These are phyloP conservation scores for Candida sp. DNA, from an alignment of 1,139 yeast genomes.

Conservation along the genomic window DNA sequence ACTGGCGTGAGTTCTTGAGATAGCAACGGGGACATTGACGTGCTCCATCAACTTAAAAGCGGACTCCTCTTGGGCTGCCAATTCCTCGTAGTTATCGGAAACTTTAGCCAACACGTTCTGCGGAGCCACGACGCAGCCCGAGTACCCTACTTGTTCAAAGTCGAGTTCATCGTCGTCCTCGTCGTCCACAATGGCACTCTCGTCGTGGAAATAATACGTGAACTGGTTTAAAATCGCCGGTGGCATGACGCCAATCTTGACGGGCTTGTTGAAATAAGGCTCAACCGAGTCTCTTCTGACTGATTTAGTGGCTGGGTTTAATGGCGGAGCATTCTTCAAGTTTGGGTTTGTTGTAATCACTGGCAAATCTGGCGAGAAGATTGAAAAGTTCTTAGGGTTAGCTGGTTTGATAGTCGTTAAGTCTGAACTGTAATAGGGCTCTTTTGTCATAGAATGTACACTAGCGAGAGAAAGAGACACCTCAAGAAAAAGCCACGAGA, in stretches of 20 bases:
- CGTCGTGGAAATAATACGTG: constrained; percentile 9
- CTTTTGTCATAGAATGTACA: constrained; percentile 12
- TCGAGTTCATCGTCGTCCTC: constrained; percentile 16
- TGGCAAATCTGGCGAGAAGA: constrained; percentile 12
- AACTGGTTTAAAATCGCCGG: constrained; percentile 11
- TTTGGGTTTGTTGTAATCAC: constrained; percentile 1
- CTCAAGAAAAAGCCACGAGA: too few species aligned
- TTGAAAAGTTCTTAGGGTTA: constrained; percentile 9
- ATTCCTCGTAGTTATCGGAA: constrained; percentile 12
- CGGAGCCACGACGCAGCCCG: constrained; percentile 8
- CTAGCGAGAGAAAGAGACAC: background rate
- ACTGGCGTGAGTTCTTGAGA: background rate
- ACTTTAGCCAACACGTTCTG: constrained; percentile 7
- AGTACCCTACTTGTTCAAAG: background rate
- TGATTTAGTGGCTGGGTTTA: background rate
- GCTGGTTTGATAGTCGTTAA: constrained; percentile 11
- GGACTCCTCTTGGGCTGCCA: constrained; percentile 1
- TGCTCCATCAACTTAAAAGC: constrained; percentile 8
- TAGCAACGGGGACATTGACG: background rate
- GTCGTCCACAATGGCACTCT: constrained; percentile 18
- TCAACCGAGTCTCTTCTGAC: constrained; percentile 11
- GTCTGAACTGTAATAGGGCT: constrained; percentile 12
- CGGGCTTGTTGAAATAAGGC: constrained; percentile 12
- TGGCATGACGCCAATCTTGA: constrained; percentile 9
- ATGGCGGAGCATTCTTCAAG: constrained; percentile 7